Base-by-base conservation (phyloP, 352 stramenopile genomes). In the Lagenidium sp. region DNA sequence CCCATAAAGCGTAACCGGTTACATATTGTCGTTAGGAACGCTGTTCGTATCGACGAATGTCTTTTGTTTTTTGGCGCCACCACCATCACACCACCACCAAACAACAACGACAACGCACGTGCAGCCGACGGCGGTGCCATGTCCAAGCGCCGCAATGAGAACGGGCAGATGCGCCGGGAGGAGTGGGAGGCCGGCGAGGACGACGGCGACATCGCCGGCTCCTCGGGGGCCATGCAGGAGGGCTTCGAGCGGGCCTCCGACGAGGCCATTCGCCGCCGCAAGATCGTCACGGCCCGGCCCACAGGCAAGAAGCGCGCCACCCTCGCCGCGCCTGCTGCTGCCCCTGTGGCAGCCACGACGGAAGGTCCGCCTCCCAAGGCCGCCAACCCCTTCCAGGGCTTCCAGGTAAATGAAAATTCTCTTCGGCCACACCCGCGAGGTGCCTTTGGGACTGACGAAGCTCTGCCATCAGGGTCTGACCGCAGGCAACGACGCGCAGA, bases 91-190 rank as follows among this genome's bases (percentile, higher is more conserved):
- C n/a, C n/a, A n/a, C n/a, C n/a, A n/a, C n/a, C n/a, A n/a, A n/a
- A n/a, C n/a, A n/a, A n/a, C n/a, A n/a, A n/a, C n/a, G n/a, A n/a
- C n/a, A n/a, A n/a, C n/a, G n/a, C n/a, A n/a, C n/a, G n/a, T n/a
- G n/a, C n/a, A n/a, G n/a, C n/a, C n/a, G n/a, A n/a, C n/a, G n/a
- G n/a, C n/a, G n/a, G n/a, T n/a, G 28, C 30, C 44, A 86, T 90
- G 75, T 70, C 73, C 6, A 94, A 94, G 77, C 81, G 81, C 49
- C 78, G 74, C 23, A 94, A 70, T 52, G 81, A 91, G 55, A 85
- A 85, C 49, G 75, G 71, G 6, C 81, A 94, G 60, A 82, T 90
- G 66, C 76, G 81, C 52, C 78, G 79, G 25, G 81, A 94, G 52
- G 78, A 94, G 28, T 91, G 85, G 62, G 81, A 91, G 41, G 72